Percentiles rank a stretch among this genome's conserved stretches.
phyloP scores from a whole-genome alignment of 176 grass and related monocot genomes.

The Stipa capillata region DNA sequence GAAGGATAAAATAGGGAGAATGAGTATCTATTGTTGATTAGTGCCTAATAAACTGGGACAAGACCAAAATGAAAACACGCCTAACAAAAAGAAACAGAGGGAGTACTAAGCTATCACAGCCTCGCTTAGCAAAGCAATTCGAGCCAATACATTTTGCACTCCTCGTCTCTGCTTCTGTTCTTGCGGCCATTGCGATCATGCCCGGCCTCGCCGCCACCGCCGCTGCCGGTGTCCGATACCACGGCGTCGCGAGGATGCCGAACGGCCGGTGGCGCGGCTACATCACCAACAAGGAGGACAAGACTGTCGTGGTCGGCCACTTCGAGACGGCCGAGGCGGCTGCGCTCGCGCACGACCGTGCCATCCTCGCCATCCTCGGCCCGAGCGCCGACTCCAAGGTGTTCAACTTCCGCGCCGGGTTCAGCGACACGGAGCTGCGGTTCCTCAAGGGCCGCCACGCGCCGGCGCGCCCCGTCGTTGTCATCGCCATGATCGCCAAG shows the following conservation, averaged over 20 bases:
- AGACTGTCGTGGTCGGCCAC: not conserved
- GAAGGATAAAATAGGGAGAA: too few relatives aligned
- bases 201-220: not conserved
- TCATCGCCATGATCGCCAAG: not conserved
- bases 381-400: not conserved
- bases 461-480: not conserved
- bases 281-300: not conserved
- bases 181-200: not conserved
- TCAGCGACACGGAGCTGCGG: constrained; percentile 8
- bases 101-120: too few relatives aligned
- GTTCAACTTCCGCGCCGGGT: constrained; percentile 7
- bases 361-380: constrained; percentile 7
- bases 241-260: not conserved
- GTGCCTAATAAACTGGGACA: too few relatives aligned
- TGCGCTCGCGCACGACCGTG: constrained; percentile 14
- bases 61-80: too few relatives aligned
- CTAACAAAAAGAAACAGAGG: too few relatives aligned
- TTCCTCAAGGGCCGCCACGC: not conserved
- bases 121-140: too few relatives aligned
- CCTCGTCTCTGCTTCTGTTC: too few relatives aligned
- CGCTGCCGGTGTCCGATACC: not conserved
- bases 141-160: not conserved
- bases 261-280: not conserved
- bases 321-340: not conserved
- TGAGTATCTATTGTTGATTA: too few relatives aligned